phyloP scores from a whole-genome alignment of 768 basidiomycete species.

The Termitomyces sp. region DNA sequence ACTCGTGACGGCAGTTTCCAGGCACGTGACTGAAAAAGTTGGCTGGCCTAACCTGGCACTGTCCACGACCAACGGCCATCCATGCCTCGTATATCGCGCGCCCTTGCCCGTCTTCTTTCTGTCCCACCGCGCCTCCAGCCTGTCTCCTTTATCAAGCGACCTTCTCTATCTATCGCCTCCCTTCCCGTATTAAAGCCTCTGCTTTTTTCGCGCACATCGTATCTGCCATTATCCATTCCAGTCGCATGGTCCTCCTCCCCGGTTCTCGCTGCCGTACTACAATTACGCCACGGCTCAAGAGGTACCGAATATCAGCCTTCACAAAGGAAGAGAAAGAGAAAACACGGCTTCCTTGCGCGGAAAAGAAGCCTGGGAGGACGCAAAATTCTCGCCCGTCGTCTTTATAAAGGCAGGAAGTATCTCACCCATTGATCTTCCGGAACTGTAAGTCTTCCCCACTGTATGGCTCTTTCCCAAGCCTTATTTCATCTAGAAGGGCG shows the following conservation, averaged over 20 bases:
- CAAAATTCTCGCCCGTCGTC: constrained; percentile 65
- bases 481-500: background rate
- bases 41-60: background rate
- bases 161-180: constrained; percentile 9
- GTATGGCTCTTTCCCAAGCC: background rate
- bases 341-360: constrained; percentile 84
- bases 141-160: constrained; percentile 13
- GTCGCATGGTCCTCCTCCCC: constrained; percentile 25
- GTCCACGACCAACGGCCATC: background rate
- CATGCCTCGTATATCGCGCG: constrained; percentile 42
- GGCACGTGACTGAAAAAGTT: constrained; percentile 16
- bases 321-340: constrained; percentile 87
- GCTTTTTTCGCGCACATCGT: constrained; percentile 20
- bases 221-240: constrained; percentile 17
- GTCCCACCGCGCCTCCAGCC: constrained; percentile 26
- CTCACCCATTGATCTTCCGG: constrained; percentile 58
- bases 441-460: background rate
- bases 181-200: constrained; percentile 14
- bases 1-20: constrained; percentile 17
- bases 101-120: constrained; percentile 30
- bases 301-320: constrained; percentile 98
- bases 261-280: constrained; percentile 36
- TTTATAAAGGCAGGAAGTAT: constrained; percentile 72
- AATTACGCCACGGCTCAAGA: constrained; percentile 59
- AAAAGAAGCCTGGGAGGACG: constrained; percentile 65